Evolutionary conservation across 495 filamentous ascomycete genomes (phyloP), one percentile per base, ranked within the genome.

Genomic region (Hamigera avellanea): DNA sequence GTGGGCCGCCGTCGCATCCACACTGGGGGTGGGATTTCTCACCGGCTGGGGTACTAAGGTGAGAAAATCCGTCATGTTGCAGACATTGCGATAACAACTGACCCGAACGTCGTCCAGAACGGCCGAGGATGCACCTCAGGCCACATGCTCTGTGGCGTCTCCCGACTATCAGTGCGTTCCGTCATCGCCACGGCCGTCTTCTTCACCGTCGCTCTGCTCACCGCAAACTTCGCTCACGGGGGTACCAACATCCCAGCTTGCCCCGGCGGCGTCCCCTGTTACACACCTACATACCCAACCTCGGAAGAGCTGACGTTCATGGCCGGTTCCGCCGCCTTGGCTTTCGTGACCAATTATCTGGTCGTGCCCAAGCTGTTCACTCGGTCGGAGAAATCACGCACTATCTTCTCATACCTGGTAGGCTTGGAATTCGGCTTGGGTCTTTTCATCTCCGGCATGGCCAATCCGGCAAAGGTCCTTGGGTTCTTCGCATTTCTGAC

Each of bases 91-190:
- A 16, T 14, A 12, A 18, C 17, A 29, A 23, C 38, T 42, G 31
- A 43, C 37, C 14, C 3, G 33, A n/a, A 33, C 16, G 33, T 37
- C n/a, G 8, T 28, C 19, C 37, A 71, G 64, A 63, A 60, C 43
- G 67, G 64, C 14, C 61, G 61, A 30, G 73, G 73, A 17, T 78
- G 73, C 41, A 76, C 73, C 9, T 75, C 72, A 1, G 74, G 74
- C 19, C 74, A 78, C 46, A 75, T 78, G 62, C 65, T 78, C 23
- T 75, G 72, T 40, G 74, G 74, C 0, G 38, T 77, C 4, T 64
- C 72, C 0, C 68, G 69, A 19, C 53, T 72, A 12, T 72, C 65
- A 2, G 43, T 56, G 14, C 67, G 72, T 28, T 75, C 71, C 7
- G 32, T 73, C 8, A 62, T 69, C 32, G 67, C 73, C 25, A 72